Conservation (phyloP, 495 filamentous ascomycete genomes). For the Wilcoxina mikolae region DNA sequence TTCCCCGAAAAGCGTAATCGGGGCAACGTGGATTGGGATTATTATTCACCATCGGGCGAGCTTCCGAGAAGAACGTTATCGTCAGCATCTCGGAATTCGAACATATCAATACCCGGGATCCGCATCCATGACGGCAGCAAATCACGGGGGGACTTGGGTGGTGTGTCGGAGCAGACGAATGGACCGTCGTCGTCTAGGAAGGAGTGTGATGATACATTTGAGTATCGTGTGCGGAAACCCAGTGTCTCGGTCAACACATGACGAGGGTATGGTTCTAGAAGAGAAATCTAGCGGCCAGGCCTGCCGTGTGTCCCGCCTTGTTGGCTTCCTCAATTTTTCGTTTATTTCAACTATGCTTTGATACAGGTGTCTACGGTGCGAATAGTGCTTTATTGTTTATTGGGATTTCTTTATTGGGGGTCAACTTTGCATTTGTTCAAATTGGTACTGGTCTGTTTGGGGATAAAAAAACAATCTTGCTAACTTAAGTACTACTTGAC, state of each 20-base stretch:
- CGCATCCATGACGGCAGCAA: slow-evolving; percentile 11
- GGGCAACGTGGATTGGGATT: slow-evolving; percentile 21
- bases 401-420: not conserved
- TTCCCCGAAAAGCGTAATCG: slow-evolving; percentile 21
- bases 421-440: not conserved
- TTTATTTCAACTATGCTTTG: slow-evolving; percentile 3
- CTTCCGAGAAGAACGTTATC: slow-evolving; percentile 20
- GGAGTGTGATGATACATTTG: slow-evolving; percentile 20
- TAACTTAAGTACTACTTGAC: slow-evolving; percentile 6
- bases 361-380: slow-evolving; percentile 3
- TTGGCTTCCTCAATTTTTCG: not conserved
- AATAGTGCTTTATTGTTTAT: not conserved
- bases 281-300: not conserved
- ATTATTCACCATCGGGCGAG: slow-evolving; percentile 17
- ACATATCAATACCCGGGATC: slow-evolving; percentile 8
- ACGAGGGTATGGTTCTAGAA: not conserved
- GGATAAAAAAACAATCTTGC: slow-evolving; percentile 5
- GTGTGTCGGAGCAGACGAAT: slow-evolving; percentile 11
- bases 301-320: not conserved
- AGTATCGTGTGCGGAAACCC: slow-evolving; percentile 15
- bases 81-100: slow-evolving; percentile 17
- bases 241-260: slow-evolving; percentile 20
- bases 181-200: slow-evolving; percentile 6
- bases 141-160: slow-evolving; percentile 19
- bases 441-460: not conserved